These are phyloP conservation scores for Thielaviopsis populi DNA, from an alignment of 2,329 filamentous ascomycete species.

Conservation along the genomic window DNA sequence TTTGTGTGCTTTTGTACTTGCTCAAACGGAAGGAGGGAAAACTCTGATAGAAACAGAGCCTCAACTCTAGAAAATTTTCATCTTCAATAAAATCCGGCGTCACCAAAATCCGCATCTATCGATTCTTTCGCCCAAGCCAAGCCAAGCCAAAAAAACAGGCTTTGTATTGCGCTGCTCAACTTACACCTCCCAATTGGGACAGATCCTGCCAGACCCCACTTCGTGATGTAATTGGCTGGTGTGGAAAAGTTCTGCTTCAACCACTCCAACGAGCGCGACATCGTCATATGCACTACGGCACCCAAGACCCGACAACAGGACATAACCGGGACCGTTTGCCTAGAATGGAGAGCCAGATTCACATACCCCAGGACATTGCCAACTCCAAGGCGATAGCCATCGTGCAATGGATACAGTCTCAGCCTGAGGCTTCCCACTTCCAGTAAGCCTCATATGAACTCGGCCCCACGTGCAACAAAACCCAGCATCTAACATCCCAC, in stretches of 20 bases:
- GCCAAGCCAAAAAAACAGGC: not conserved
- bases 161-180: not conserved
- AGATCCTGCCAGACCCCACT: constrained; percentile 11
- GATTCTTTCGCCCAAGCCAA: not conserved
- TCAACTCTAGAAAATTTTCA: not conserved
- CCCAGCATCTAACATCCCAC: not conserved
- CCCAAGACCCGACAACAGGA: not conserved
- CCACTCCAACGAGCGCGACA: not conserved
- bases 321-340: not conserved
- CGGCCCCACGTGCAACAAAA: not conserved
- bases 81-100: not conserved
- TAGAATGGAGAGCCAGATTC: constrained; percentile 9
- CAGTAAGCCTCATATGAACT: not conserved
- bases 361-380: constrained; percentile 12
- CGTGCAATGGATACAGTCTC: constrained; percentile 18
- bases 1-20: not conserved
- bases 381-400: constrained; percentile 14
- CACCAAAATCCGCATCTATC: not conserved
- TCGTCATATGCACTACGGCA: not conserved
- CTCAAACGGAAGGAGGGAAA: not conserved
- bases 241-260: constrained; percentile 15
- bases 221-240: constrained; percentile 15
- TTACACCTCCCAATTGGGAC: constrained; percentile 15
- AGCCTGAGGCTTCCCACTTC: constrained; percentile 14
- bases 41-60: not conserved